These are phyloP conservation scores for Leccinum variicolor DNA, from an alignment of 768 basidiomycete genomes.

Conservation along the genomic window DNA sequence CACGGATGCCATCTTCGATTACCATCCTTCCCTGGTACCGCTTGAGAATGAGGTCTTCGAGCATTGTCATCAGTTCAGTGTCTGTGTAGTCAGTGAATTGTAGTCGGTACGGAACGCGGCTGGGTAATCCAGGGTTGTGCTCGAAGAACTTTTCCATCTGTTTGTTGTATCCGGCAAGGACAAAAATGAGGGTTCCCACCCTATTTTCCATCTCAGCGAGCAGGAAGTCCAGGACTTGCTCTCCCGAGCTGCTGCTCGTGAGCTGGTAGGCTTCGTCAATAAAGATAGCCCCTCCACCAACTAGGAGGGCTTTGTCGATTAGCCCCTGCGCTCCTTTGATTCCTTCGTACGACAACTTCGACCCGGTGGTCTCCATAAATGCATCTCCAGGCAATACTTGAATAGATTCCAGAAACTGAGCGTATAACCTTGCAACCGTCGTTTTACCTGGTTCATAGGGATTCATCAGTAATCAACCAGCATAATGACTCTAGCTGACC, in stretches of 20 bases:
- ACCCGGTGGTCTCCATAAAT: slow-evolving; percentile 64
- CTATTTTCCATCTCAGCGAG: slow-evolving; percentile 75
- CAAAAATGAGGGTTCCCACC: slow-evolving; percentile 61
- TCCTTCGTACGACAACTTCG: slow-evolving; percentile 55
- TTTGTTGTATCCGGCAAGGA: slow-evolving; percentile 66
- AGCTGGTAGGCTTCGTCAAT: slow-evolving; percentile 75
- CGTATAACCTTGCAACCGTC: slow-evolving; percentile 50
- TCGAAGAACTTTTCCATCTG: slow-evolving; percentile 79
- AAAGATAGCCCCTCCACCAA: slow-evolving; percentile 64
- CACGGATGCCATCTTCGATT: slow-evolving; percentile 50
- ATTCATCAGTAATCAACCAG: background rate
- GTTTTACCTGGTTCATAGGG: slow-evolving; percentile 8
- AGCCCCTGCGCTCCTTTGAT: slow-evolving; percentile 32
- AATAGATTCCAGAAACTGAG: slow-evolving; percentile 56
- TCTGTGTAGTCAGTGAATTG: slow-evolving; percentile 63
- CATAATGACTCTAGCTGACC: slow-evolving; percentile 54
- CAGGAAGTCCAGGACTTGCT: slow-evolving; percentile 63
- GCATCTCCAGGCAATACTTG: slow-evolving; percentile 47
- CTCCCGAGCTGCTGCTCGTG: slow-evolving; percentile 43
- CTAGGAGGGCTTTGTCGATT: slow-evolving; percentile 42
- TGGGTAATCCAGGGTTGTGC: slow-evolving; percentile 65
- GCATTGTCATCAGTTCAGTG: slow-evolving; percentile 51
- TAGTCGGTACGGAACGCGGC: slow-evolving; percentile 63
- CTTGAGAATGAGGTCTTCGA: slow-evolving; percentile 46
- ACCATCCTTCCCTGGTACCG: slow-evolving; percentile 49